Percentiles rank a stretch among this genome's conserved stretches.
phyloP scores from a whole-genome alignment of 2,329 filamentous ascomycete species.

The Chrysoporthe puriensis region DNA sequence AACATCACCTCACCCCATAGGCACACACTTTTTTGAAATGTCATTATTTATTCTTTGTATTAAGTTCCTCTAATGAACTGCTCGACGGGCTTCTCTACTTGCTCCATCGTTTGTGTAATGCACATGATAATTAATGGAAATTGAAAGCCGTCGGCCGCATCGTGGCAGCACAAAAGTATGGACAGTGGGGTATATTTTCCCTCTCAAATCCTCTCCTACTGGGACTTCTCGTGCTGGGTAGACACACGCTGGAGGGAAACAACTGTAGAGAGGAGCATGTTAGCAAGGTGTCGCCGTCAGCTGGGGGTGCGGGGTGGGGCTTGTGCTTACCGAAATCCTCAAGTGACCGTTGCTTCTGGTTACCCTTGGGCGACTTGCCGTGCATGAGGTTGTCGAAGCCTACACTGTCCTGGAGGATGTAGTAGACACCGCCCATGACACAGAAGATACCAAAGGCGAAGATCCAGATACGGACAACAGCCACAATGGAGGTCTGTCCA shows the following conservation, averaged over 20 bases:
- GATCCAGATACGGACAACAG: constrained; percentile 87
- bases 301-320: neutral
- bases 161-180: constrained; percentile 23
- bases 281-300: constrained; percentile 43
- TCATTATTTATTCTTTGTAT: constrained; percentile 31
- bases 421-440: constrained; percentile 71
- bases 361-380: constrained; percentile 81
- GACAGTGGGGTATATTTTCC: constrained; percentile 31
- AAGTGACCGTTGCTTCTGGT: constrained; percentile 79
- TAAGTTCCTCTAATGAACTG: constrained; percentile 33
- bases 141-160: constrained; percentile 27
- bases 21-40: neutral
- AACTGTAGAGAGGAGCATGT: constrained; percentile 57
- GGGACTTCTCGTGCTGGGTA: constrained; percentile 87
- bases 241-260: constrained; percentile 89
- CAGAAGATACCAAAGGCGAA: constrained; percentile 88
- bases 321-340: constrained; percentile 82
- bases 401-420: constrained; percentile 78
- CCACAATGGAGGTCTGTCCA: constrained; percentile 74
- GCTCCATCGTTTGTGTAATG: constrained; percentile 28
- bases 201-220: constrained; percentile 51
- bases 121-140: constrained; percentile 29
- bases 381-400: constrained; percentile 94
- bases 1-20: neutral
- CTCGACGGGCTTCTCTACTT: constrained; percentile 24